Conservation (phyloP, 306 rosid genomes). For the Benincasa hispida region DNA sequence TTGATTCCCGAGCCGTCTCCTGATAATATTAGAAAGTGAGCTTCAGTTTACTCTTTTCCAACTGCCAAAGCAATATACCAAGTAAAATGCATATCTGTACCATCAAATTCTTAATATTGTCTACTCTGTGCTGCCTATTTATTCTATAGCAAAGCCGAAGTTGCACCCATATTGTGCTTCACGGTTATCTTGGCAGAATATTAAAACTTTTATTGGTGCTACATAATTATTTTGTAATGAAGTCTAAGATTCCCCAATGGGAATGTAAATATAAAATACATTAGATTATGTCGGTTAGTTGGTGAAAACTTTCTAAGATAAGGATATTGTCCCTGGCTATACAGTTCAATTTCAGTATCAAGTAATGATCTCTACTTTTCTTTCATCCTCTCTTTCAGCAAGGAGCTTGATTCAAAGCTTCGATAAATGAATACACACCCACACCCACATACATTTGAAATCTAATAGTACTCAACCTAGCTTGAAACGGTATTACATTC, state of each 20-base stretch:
- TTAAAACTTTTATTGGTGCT: background rate
- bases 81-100: background rate
- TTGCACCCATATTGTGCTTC: background rate
- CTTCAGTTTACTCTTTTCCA: background rate
- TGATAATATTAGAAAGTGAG: constrained; percentile 50
- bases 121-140: background rate
- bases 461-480: background rate
- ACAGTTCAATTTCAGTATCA: background rate
- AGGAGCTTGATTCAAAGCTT: background rate
- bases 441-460: background rate
- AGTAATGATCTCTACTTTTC: background rate
- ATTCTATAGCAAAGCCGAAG: background rate
- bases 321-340: background rate
- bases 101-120: background rate
- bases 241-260: background rate
- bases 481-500: background rate
- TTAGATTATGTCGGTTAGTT: background rate
- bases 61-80: background rate
- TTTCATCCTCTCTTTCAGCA: background rate
- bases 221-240: background rate
- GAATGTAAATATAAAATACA: background rate
- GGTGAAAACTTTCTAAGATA: background rate
- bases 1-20: constrained; percentile 90
- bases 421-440: background rate
- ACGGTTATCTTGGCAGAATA: background rate